Base-by-base conservation (phyloP, 1,284 basidiomycete species). In the Papiliotrema flavescens region DNA sequence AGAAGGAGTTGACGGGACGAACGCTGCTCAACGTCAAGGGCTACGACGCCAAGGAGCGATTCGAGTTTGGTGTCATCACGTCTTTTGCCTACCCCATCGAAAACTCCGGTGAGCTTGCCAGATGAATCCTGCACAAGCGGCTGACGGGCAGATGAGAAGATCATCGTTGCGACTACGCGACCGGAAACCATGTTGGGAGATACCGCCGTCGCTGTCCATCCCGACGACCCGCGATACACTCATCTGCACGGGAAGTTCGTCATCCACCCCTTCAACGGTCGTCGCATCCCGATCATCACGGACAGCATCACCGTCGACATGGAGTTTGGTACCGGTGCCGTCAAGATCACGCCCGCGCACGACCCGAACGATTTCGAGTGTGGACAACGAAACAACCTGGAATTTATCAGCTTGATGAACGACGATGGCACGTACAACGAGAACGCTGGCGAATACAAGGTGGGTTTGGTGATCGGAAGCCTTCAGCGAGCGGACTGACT, bases 261-360 rank as follows among this genome's bases (percentile, higher is more conserved):
- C 37, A 75, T 83, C 2, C 96, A 98, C 76, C 96, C 96, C 1
- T 98, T 99, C 80, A 79, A 94, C 56, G 79, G 85, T 61, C 86
- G 96, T 51, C 84, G 85, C 41, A 83, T 98, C 53, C 93, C 92
- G 22, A 96, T 98, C 73, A 80, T 99, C 55, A 82, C 86, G 41
- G 96, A 98, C 71, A 79, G 82, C 40, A 86, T 90, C 66, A 81
- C 82, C 52, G 95, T 97, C 61, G 95, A 98, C 75, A 97, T 93
- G 87, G 83, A 84, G 39, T 98, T 98, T 65, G 96, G 96, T 52
- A 99, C 96, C 24, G 96, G 96, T 77, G 96, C 95, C 5, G 95
- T 98, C 56, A 98, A 99, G 80, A 98, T 98, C 73, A 98, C 96
- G 0, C 96, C 96, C n/a, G 96, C 95, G 0, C 96, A 98, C 74